A percentile compares a stretch with the other conserved stretches of the same genome.
Conservation (phyloP, 139 green algal species). For the Coelastrella sp. region DNA sequence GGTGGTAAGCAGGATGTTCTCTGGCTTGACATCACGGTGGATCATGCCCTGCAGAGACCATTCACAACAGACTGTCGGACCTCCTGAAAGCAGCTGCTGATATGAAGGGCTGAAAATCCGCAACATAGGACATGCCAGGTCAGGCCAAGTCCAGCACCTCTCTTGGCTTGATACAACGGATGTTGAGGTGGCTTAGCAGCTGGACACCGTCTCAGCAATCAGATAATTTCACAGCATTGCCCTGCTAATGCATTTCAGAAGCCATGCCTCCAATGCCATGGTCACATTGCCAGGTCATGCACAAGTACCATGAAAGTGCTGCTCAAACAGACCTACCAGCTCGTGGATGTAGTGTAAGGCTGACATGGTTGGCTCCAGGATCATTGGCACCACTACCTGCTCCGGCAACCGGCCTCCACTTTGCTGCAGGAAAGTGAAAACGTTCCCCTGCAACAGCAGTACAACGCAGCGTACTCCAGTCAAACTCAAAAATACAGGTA, state of each 20-base stretch:
- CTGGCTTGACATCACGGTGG: slow-evolving; percentile 98
- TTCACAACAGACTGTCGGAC: not conserved
- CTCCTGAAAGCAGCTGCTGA: too few relatives aligned
- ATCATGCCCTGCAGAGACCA: slow-evolving; percentile 79
- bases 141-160: too few relatives aligned
- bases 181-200: too few relatives aligned
- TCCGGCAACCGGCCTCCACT: slow-evolving; percentile 56
- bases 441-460: slow-evolving; percentile 53
- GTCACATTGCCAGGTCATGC: too few relatives aligned
- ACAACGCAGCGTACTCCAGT: not conserved
- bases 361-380: slow-evolving; percentile 71
- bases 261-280: too few relatives aligned
- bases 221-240: too few relatives aligned
- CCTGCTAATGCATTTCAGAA: too few relatives aligned
- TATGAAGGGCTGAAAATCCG: too few relatives aligned
- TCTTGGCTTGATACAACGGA: too few relatives aligned
- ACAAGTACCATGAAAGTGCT: not conserved
- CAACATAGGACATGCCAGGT: not conserved
- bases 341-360: slow-evolving; percentile 63
- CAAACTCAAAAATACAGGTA: too few relatives aligned
- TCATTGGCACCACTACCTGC: slow-evolving; percentile 63
- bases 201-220: too few relatives aligned
- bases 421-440: slow-evolving; percentile 67
- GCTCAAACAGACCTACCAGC: slow-evolving; percentile 39
- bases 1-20: slow-evolving; percentile 92